phyloP scores from a whole-genome alignment of 2,329 filamentous ascomycete genomes.

The Monosporascus ibericus region DNA sequence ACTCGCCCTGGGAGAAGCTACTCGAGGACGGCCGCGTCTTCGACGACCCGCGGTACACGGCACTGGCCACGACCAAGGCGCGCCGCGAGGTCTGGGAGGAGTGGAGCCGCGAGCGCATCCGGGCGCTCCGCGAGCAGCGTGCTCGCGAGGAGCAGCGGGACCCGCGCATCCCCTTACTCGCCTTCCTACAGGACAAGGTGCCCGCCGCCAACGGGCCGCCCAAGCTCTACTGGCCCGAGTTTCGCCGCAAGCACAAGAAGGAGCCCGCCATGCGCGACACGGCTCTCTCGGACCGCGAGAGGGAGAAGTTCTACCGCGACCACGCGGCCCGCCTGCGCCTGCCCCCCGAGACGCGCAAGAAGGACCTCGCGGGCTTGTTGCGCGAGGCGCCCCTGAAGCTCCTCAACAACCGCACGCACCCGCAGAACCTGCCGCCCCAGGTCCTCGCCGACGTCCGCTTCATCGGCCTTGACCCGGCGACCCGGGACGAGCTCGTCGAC shows the following conservation, averaged over 20 bases:
- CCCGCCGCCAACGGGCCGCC: slow-evolving; percentile 45
- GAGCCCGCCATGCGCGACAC: slow-evolving; percentile 74
- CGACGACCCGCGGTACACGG: slow-evolving; percentile 81
- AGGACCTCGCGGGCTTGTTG: slow-evolving; percentile 62
- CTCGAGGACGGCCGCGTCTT: slow-evolving; percentile 77
- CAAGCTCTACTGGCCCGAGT: slow-evolving; percentile 96
- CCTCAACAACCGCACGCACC: slow-evolving; percentile 54
- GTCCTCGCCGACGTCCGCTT: slow-evolving; percentile 64
- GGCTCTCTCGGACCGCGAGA: slow-evolving; percentile 65
- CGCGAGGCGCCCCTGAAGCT: slow-evolving; percentile 50
- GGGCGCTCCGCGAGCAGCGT: slow-evolving; percentile 63
- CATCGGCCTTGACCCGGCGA: slow-evolving; percentile 55
- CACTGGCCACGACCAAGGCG: slow-evolving; percentile 71
- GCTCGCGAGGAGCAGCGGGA: slow-evolving; percentile 75
- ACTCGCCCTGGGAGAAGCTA: slow-evolving; percentile 84
- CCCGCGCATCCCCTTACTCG: slow-evolving; percentile 74
- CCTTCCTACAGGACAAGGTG: slow-evolving; percentile 73
- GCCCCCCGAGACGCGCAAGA: slow-evolving; percentile 58
- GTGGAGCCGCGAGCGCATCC: slow-evolving; percentile 76
- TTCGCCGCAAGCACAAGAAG: slow-evolving; percentile 83
- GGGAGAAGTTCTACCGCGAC: slow-evolving; percentile 75
- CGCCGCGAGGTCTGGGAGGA: slow-evolving; percentile 77
- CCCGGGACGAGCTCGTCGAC: slow-evolving; percentile 59
- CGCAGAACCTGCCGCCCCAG: slow-evolving; percentile 53
- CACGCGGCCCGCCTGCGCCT: slow-evolving; percentile 63